Conservation (phyloP, 495 filamentous ascomycete genomes). For the Penicillium maclennaniae region DNA sequence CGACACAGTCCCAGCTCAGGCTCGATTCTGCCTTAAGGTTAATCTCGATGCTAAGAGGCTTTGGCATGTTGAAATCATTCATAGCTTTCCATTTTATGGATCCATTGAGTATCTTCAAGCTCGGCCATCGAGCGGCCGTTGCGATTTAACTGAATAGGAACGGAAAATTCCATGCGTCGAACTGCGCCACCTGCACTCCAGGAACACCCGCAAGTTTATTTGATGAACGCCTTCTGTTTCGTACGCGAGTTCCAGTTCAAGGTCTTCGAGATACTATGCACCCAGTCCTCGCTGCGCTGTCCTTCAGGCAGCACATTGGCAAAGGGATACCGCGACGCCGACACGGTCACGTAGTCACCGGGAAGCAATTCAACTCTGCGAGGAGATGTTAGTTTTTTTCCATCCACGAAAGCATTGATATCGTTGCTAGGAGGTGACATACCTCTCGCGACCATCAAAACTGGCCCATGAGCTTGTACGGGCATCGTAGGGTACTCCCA, state of each 20-base stretch:
- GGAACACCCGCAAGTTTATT: conserved; percentile 13
- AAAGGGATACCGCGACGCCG: conserved; percentile 88
- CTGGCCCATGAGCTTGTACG: conserved; percentile 90
- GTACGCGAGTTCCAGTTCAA: conserved; percentile 89
- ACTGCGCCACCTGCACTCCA: neutral
- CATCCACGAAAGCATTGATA: neutral
- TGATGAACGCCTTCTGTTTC: conserved; percentile 61
- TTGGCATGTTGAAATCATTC: neutral
- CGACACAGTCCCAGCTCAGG: neutral
- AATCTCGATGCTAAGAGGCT: neutral
- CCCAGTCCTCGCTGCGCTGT: conserved; percentile 80
- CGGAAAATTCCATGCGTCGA: neutral
- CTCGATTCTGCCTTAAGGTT: neutral
- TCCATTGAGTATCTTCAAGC: neutral
- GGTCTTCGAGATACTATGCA: conserved; percentile 84
- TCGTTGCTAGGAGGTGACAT: neutral
- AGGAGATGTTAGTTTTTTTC: conserved; percentile 2
- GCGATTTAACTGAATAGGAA: neutral
- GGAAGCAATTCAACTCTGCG: conserved; percentile 71
- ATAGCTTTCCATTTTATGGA: neutral
- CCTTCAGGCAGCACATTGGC: conserved; percentile 79
- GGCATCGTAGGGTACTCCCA: conserved; percentile 90
- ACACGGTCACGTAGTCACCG: conserved; percentile 95
- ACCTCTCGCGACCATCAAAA: conserved; percentile 90
- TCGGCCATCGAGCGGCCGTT: conserved; percentile 10